Percentiles rank a stretch among this genome's conserved stretches.
These are phyloP conservation scores for Syzygium aqueum DNA, from an alignment of 345 rosid species.

Conservation along the genomic window DNA sequence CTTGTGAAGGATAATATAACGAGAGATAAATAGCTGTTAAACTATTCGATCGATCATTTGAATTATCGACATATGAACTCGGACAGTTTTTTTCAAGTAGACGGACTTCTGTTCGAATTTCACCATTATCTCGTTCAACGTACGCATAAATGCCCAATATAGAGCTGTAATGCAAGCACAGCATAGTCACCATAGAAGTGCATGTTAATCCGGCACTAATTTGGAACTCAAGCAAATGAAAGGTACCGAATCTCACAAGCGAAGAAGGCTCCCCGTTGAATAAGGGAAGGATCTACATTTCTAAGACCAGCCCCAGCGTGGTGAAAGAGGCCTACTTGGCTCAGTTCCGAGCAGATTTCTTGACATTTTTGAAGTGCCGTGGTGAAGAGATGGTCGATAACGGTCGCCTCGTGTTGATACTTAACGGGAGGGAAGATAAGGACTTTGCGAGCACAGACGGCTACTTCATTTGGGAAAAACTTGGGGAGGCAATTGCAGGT, in stretches of 20 bases:
- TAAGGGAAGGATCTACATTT: conserved; percentile 14
- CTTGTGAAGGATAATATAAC: background rate
- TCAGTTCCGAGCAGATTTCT: conserved; percentile 14
- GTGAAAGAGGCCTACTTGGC: conserved; percentile 14
- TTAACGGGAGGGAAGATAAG: background rate
- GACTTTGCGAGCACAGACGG: background rate
- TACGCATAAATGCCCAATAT: background rate
- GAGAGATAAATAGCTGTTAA: background rate
- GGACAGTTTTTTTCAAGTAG: background rate
- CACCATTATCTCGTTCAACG: background rate
- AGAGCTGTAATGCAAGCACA: background rate
- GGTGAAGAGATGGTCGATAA: conserved; percentile 6
- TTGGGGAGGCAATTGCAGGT: background rate
- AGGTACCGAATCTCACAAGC: conserved; percentile 7
- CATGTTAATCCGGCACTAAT: background rate
- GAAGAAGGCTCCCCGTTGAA: conserved; percentile 10
- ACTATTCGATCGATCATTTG: background rate
- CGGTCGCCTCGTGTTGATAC: conserved; percentile 6
- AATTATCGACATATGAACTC: background rate
- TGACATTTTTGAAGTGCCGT: conserved; percentile 7
- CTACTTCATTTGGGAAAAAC: background rate
- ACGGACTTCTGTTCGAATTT: background rate
- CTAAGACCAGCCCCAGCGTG: conserved; percentile 5
- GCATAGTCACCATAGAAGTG: background rate
- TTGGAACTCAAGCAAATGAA: background rate